A percentile compares a stretch with the other conserved stretches of the same genome.
Evolutionary conservation across 768 basidiomycete genomes (phyloP).

Genomic region (Neoboletus brunneissimus): DNA sequence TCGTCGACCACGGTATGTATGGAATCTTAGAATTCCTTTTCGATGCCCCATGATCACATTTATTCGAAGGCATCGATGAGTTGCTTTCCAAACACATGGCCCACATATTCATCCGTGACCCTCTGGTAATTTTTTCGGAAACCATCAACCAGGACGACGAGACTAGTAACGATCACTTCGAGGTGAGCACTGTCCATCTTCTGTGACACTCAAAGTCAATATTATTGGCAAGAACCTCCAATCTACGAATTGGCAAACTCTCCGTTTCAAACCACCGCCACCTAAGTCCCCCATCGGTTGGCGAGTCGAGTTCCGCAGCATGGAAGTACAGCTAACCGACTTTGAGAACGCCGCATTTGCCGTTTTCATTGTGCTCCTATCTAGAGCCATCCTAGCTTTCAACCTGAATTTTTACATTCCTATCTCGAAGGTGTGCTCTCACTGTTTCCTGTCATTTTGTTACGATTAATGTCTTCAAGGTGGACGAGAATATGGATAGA

Average conservation of each 20-base stretch:
- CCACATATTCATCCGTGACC: conserved; percentile 97
- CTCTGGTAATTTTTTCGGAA: conserved; percentile 92
- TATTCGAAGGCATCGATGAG: conserved; percentile 71
- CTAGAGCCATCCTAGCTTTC: conserved; percentile 88
- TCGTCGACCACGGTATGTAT: conserved; percentile 68
- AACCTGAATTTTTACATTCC: conserved; percentile 95
- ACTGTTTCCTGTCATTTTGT: not conserved
- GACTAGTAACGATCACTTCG: conserved; percentile 90
- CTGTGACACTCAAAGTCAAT: not conserved
- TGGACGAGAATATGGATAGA: conserved; percentile 93
- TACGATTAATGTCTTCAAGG: conserved; percentile 45
- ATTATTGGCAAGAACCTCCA: conserved; percentile 74
- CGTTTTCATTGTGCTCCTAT: conserved; percentile 91
- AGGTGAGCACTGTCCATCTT: conserved; percentile 48
- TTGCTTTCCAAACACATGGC: conserved; percentile 87
- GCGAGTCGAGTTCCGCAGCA: conserved; percentile 97
- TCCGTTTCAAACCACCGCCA: conserved; percentile 98
- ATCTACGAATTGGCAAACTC: conserved; percentile 99
- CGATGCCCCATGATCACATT: not conserved
- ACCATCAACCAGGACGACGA: conserved; percentile 89
- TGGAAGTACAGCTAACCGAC: conserved; percentile 99
- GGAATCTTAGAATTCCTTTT: not conserved
- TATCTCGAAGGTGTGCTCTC: conserved; percentile 76
- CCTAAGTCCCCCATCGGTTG: conserved; percentile 91
- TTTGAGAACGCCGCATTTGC: conserved; percentile 98